Base-by-base conservation (phyloP, 192 early-diverging fungal species). In the Rhizoclosmatium globosum region DNA sequence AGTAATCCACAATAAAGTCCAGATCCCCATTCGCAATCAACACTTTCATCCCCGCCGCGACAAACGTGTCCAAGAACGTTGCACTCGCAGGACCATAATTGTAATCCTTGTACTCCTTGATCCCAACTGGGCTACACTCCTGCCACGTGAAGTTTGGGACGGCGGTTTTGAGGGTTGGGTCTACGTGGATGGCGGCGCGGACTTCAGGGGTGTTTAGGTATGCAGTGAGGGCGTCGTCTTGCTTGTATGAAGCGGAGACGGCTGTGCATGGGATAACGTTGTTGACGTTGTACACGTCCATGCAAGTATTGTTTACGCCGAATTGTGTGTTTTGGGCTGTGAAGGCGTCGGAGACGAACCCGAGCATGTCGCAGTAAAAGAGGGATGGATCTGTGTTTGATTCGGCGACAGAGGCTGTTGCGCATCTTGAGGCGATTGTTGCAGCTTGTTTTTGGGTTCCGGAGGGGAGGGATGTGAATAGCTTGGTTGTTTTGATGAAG, bases 111-210 rank as follows among this genome's bases (percentile, higher is more conserved):
- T 31, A 31, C 31, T 31, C 31, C 31, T 31, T 31, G 31, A 72
- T 72, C 21, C 50, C 11, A 11, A 58, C 58, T 4, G n/a, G 7
- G 19, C 11, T 9, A 53, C 71, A 72, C 41, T 72, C 50, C 19
- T 38, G 15, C 71, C 71, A 72, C 43, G 47, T 53, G 53, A 19
- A 46, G 9, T 15, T 31, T n/a, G 67, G 17, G 31, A 31, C 19
- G 53, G 39, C 11, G 31, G 31, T 31, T 31, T 31, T 31, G 31
- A 31, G 31, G 31, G 0, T 46, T 39, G 80, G 58, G 13, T 81
- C 70, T 39, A 77, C 65, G 65, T 81, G 80, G 43, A 80, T 70
- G n/a, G 71, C 71, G 31, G 61, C 21, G 31, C 74, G 80, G 17
- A 77, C 64, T 39, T 43, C 78, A 56, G 53, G 53, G 19, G 53